A percentile compares a stretch with the other conserved stretches of the same genome.
Conservation (phyloP, 768 basidiomycete species). For the Tylopilus intermedius region DNA sequence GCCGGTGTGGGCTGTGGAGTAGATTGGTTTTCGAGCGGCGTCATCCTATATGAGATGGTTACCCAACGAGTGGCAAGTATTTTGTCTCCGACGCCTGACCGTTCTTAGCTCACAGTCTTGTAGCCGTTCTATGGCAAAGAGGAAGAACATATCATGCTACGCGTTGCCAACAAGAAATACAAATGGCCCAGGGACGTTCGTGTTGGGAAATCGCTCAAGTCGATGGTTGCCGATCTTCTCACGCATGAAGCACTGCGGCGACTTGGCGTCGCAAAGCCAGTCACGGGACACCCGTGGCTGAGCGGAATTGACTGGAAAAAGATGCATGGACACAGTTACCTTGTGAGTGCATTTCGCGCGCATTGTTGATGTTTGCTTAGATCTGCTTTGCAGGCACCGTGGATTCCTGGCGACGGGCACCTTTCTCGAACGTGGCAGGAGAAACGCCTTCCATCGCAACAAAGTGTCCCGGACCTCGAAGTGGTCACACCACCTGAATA, state of each 20-base stretch:
- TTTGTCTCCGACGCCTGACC: neutral
- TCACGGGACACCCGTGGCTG: constrained; percentile 44
- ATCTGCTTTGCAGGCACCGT: constrained; percentile 37
- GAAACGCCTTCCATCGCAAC: constrained; percentile 33
- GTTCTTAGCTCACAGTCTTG: neutral
- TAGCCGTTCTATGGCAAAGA: constrained; percentile 27
- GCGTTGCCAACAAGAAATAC: constrained; percentile 27
- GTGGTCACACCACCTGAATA: constrained; percentile 32
- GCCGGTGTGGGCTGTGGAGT: constrained; percentile 27
- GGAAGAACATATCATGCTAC: constrained; percentile 25
- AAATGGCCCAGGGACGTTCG: constrained; percentile 36
- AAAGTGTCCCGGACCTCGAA: constrained; percentile 37
- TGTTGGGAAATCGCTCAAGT: constrained; percentile 38
- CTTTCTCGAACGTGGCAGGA: constrained; percentile 35
- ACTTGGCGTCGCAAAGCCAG: constrained; percentile 34
- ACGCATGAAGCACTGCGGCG: constrained; percentile 33
- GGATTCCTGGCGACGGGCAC: constrained; percentile 30
- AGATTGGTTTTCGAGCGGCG: constrained; percentile 56
- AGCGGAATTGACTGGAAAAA: constrained; percentile 43
- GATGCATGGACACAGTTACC: constrained; percentile 39
- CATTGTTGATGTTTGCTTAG: neutral
- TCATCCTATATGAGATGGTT: constrained; percentile 51
- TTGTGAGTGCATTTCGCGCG: constrained; percentile 34
- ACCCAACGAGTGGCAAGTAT: constrained; percentile 33
- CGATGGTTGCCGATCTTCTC: constrained; percentile 41